These are phyloP conservation scores for Nigrospora osmanthi DNA, from an alignment of 2,329 filamentous ascomycete genomes.

Conservation along the genomic window DNA sequence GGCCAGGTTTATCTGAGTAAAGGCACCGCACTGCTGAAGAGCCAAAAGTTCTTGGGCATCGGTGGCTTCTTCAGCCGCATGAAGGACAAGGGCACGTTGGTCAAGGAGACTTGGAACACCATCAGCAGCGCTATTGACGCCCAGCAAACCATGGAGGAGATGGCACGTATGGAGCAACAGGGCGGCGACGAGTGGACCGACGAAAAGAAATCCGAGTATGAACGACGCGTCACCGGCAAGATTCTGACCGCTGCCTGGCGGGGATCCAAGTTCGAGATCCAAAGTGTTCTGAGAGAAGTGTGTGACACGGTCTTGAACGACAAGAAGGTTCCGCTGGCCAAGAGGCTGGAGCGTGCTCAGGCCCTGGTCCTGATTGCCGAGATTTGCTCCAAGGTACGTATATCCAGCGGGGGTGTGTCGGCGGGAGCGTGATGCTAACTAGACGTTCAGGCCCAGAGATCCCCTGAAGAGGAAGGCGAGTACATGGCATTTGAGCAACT, in stretches of 20 bases:
- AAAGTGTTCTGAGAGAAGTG: slow-evolving; percentile 88
- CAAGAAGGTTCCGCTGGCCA: slow-evolving; percentile 70
- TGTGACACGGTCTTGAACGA: slow-evolving; percentile 81
- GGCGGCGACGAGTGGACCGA: slow-evolving; percentile 98
- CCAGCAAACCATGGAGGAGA: slow-evolving; percentile 97
- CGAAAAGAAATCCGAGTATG: slow-evolving; percentile 91
- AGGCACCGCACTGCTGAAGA: slow-evolving; percentile 80
- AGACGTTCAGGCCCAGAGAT: slow-evolving; percentile 64
- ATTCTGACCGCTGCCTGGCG: slow-evolving; percentile 95
- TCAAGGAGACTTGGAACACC: slow-evolving; percentile 98
- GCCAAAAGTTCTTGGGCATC: slow-evolving; percentile 94
- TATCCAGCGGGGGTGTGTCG: not conserved
- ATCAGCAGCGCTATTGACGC: slow-evolving; percentile 95
- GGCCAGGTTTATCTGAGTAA: slow-evolving; percentile 87
- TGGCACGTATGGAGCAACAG: slow-evolving; percentile 91
- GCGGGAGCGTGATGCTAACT: slow-evolving; percentile 2
- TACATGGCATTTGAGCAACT: slow-evolving; percentile 98
- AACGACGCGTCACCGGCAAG: slow-evolving; percentile 93
- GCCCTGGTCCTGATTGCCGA: slow-evolving; percentile 84
- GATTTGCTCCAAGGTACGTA: slow-evolving; percentile 73
- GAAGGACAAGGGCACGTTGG: slow-evolving; percentile 92
- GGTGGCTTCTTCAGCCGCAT: slow-evolving; percentile 89
- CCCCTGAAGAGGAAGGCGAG: slow-evolving; percentile 93
- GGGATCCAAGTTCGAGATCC: slow-evolving; percentile 95
- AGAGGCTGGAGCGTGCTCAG: slow-evolving; percentile 85